Evolutionary conservation across 139 green algal genomes (phyloP), one percentile per base, ranked within the genome.

Genomic region (Pleodorina starrii): DNA sequence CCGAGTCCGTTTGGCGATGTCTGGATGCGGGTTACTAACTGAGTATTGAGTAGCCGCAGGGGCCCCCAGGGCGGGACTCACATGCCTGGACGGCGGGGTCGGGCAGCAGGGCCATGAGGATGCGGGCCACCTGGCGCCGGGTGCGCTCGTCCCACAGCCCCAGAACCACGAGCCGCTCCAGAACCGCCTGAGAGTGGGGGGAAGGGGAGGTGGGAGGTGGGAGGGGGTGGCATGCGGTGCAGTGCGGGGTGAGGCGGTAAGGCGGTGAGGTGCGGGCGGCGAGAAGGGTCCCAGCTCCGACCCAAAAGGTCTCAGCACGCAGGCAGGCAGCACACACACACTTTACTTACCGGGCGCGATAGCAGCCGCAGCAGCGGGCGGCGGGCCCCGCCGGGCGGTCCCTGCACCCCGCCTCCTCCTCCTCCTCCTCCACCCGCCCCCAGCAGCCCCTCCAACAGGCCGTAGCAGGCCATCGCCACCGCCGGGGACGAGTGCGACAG

Each of bases 401-500:
- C 68, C 90, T 44, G 91, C n/a, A n/a, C n/a, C n/a, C n/a, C n/a
- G n/a, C n/a, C n/a, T n/a, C n/a, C n/a, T n/a, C n/a, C n/a, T n/a
- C n/a, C n/a, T n/a, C n/a, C n/a, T n/a, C n/a, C n/a, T n/a, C n/a
- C n/a, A n/a, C n/a, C n/a, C n/a, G n/a, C 71, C 9, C 2, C 23
- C 36, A 84, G 71, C 17, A 93, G 63, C 25, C 38, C 11, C 82
- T 93, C 86, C 51, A 93, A 27, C 86, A 91, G 80, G 17, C 40
- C n/a, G 42, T 88, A 90, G 46, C 71, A 81, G 11, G 90, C 79
- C 72, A 93, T 50, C 57, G 84, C 80, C 73, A 93, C 86, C 5
- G 29, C 21, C 1, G 60, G 38, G 1, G 68, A 63, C 6, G 27
- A 23, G 51, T 93, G 86, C 32, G 84, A 76, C 66, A 92, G 84